These are phyloP conservation scores for Blastobotrys niveus DNA, from an alignment of 1,139 yeast genomes.

Conservation along the genomic window DNA sequence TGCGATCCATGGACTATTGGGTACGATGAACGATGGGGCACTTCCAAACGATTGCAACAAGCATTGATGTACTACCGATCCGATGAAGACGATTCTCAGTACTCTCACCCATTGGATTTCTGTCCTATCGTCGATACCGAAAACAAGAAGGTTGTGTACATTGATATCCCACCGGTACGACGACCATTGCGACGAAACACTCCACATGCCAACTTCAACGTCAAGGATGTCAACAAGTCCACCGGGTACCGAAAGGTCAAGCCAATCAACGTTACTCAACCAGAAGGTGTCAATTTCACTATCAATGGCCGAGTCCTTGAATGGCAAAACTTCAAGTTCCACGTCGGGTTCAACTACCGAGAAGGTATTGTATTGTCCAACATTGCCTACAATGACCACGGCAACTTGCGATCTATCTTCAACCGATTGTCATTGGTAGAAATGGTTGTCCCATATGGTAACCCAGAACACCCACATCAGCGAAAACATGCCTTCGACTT, in stretches of 20 bases:
- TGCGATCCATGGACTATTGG: slow-evolving; percentile 90
- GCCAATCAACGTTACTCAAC: slow-evolving; percentile 49
- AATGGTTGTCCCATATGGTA: slow-evolving; percentile 82
- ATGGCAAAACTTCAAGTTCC: slow-evolving; percentile 74
- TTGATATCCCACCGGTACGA: slow-evolving; percentile 71
- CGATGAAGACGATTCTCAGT: slow-evolving; percentile 71
- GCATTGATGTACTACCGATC: slow-evolving; percentile 74
- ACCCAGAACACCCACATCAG: slow-evolving; percentile 73
- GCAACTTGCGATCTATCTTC: slow-evolving; percentile 39
- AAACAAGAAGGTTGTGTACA: slow-evolving; percentile 58
- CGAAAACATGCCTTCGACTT: slow-evolving; percentile 82
- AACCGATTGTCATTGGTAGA: slow-evolving; percentile 74
- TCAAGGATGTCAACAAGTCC: slow-evolving; percentile 15
- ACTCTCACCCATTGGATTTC: slow-evolving; percentile 78
- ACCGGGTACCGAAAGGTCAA: slow-evolving; percentile 15
- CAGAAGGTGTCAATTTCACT: slow-evolving; percentile 73
- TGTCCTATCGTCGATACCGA: slow-evolving; percentile 78
- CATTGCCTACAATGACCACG: slow-evolving; percentile 59
- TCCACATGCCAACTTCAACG: slow-evolving; percentile 19
- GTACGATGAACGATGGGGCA: slow-evolving; percentile 80
- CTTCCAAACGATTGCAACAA: slow-evolving; percentile 67
- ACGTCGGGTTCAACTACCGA: slow-evolving; percentile 77
- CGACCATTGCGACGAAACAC: slow-evolving; percentile 33
- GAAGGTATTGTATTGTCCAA: slow-evolving; percentile 79
- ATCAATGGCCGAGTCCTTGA: slow-evolving; percentile 62